A percentile compares a stretch with the other conserved stretches of the same genome.
These are phyloP conservation scores for Carallia brachiata DNA, from an alignment of 345 rosid genomes.

Conservation along the genomic window DNA sequence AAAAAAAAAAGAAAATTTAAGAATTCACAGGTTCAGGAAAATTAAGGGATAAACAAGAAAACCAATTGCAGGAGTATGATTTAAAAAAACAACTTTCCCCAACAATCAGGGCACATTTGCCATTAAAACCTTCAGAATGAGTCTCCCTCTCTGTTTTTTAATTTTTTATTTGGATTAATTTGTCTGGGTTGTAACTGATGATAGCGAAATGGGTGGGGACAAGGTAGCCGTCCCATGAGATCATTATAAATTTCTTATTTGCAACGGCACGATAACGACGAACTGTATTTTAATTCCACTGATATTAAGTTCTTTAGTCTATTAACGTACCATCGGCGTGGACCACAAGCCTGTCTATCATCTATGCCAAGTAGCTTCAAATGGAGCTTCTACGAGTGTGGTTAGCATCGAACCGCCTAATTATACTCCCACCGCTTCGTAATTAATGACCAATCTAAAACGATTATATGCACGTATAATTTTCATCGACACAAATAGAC, in stretches of 20 bases:
- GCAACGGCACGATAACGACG: constrained; percentile 52
- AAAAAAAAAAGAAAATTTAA: not conserved
- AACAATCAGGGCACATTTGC: not conserved
- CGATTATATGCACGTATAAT: too few relatives aligned
- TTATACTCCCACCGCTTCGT: too few relatives aligned
- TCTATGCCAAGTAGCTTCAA: too few relatives aligned
- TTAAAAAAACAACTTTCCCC: not conserved
- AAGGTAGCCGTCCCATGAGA: constrained; percentile 52
- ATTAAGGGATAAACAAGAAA: too few relatives aligned
- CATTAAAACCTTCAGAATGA: constrained; percentile 1
- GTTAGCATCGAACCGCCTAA: too few relatives aligned
- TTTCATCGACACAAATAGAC: too few relatives aligned
- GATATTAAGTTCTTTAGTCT: too few relatives aligned
- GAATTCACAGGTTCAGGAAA: constrained; percentile 14
- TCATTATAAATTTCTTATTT: constrained; percentile 45
- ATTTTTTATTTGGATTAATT: not conserved
- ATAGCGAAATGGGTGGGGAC: constrained; percentile 32
- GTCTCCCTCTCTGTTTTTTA: not conserved
- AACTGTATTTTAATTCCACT: not conserved
- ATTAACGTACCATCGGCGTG: too few relatives aligned
- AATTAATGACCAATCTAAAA: too few relatives aligned
- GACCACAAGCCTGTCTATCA: too few relatives aligned
- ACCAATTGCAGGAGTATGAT: too few relatives aligned
- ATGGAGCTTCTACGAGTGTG: too few relatives aligned
- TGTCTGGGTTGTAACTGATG: constrained; percentile 6